Conservation (phyloP, 2,329 filamentous ascomycete species). For the Aspergillus brasiliensis region DNA sequence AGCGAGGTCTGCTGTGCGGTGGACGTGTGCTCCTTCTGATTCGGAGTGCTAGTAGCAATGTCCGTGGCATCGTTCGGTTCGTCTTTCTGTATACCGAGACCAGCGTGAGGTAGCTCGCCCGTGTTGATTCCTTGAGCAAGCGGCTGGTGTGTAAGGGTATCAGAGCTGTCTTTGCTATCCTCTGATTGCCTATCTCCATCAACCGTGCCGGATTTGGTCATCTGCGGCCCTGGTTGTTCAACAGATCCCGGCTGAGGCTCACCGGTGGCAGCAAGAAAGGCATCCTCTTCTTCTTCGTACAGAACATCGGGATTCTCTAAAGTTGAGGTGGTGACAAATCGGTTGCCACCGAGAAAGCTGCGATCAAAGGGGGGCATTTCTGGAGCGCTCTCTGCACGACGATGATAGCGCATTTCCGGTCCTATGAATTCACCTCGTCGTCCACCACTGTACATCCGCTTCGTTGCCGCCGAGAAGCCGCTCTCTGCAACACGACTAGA, state of each 20-base stretch:
- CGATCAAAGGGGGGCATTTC: slow-evolving; percentile 53
- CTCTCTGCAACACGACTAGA: slow-evolving; percentile 33
- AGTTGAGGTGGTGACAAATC: slow-evolving; percentile 41
- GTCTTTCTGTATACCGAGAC: slow-evolving; percentile 33
- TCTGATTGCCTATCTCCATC: slow-evolving; percentile 26
- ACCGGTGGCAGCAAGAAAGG: slow-evolving; percentile 46
- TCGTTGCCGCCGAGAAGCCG: slow-evolving; percentile 44
- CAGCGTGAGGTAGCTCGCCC: slow-evolving; percentile 19
- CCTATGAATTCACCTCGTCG: slow-evolving; percentile 49
- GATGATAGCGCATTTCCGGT: slow-evolving; percentile 53
- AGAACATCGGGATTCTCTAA: slow-evolving; percentile 51
- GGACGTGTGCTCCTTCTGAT: slow-evolving; percentile 2
- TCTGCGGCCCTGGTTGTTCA: slow-evolving; percentile 11
- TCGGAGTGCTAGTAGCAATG: not conserved
- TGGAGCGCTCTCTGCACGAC: slow-evolving; percentile 53
- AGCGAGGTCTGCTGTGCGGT: slow-evolving; percentile 7
- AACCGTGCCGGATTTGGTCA: slow-evolving; percentile 7
- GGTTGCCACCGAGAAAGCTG: slow-evolving; percentile 38
- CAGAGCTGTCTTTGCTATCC: slow-evolving; percentile 27
- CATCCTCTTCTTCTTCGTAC: slow-evolving; percentile 55
- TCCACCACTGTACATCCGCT: slow-evolving; percentile 53
- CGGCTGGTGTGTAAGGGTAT: slow-evolving; percentile 30
- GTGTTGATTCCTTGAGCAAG: slow-evolving; percentile 9
- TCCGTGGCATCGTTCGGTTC: slow-evolving; percentile 10
- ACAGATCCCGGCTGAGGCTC: slow-evolving; percentile 29